Evolutionary conservation across 208 protist genomes (phyloP).

Genomic region (Wallacemonas sp.): DNA sequence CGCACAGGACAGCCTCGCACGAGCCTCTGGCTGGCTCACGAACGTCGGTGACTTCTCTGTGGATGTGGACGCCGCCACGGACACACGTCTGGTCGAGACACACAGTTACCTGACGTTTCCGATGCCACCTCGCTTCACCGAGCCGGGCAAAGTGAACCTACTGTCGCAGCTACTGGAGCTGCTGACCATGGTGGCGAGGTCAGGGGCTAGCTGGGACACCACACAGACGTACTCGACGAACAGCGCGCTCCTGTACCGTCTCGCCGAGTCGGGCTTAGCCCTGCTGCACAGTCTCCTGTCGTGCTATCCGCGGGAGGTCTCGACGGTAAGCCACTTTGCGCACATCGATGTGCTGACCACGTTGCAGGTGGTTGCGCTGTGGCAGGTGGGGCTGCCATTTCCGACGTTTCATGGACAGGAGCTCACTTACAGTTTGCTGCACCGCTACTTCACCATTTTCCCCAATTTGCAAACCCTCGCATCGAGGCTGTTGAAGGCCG

Average conservation of each 20-base stretch:
- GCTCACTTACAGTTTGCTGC: not conserved
- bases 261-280: slow-evolving; percentile 12
- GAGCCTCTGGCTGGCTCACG: not conserved
- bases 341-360: slow-evolving; percentile 8
- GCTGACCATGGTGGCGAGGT: not conserved
- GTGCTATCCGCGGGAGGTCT: slow-evolving; percentile 22
- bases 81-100: not conserved
- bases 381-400: slow-evolving; percentile 1
- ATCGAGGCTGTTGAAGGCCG: not conserved
- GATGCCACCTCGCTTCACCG: slow-evolving; percentile 1
- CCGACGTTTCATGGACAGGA: slow-evolving; percentile 5
- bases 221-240: not conserved
- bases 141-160: slow-evolving; percentile 7
- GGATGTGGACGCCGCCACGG: not conserved
- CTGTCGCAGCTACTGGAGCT: slow-evolving; percentile 9
- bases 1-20: not conserved
- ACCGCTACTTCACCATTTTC: slow-evolving; percentile 8
- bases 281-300: slow-evolving; percentile 23
- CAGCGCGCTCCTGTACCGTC: not conserved
- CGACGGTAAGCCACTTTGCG: slow-evolving; percentile 17
- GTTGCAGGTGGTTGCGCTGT: not conserved
- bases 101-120: slow-evolving; percentile 3
- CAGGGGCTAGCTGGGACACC: slow-evolving; percentile 10
- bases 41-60: slow-evolving; percentile 1
- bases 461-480: not conserved